phyloP scores from a whole-genome alignment of 306 rosid species.

The Castanea crenata region DNA sequence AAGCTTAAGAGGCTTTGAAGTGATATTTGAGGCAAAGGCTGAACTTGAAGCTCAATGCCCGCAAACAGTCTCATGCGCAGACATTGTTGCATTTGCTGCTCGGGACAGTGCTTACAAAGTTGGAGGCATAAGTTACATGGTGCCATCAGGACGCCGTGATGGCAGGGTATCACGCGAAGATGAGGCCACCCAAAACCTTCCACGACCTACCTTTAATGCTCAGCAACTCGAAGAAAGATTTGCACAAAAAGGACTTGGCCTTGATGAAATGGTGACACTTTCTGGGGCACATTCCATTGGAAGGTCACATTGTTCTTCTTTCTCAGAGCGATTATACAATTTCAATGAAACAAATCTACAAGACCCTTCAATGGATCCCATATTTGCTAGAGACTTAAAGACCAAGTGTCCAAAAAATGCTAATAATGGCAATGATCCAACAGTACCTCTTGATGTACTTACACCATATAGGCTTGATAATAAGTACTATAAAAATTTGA shows the following conservation, averaged over 20 bases:
- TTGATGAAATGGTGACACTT: conserved; percentile 18
- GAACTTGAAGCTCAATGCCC: conserved; percentile 37
- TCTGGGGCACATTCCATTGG: conserved; percentile 16
- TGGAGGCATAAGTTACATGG: not conserved
- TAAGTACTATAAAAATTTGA: not conserved
- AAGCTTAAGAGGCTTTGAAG: conserved; percentile 40
- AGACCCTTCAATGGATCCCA: conserved; percentile 22
- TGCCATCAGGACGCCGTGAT: conserved; percentile 4
- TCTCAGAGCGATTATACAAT: not conserved
- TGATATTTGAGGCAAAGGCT: conserved; percentile 36
- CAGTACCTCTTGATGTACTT: not conserved
- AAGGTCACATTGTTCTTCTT: conserved; percentile 6
- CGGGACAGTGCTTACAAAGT: conserved; percentile 20
- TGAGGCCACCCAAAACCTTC: not conserved
- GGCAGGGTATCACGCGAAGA: not conserved
- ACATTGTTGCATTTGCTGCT: conserved; percentile 42
- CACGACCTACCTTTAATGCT: conserved; percentile 1
- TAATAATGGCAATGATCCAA: not conserved
- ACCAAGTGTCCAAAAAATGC: too few relatives aligned
- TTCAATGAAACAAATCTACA: conserved; percentile 10
- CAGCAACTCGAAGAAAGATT: not conserved
- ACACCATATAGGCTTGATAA: not conserved
- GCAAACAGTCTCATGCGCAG: conserved; percentile 35
- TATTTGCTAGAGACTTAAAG: conserved; percentile 3
- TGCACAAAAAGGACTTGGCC: not conserved